phyloP scores from a whole-genome alignment of 1,284 basidiomycete genomes.

The Thelephora terrestris region DNA sequence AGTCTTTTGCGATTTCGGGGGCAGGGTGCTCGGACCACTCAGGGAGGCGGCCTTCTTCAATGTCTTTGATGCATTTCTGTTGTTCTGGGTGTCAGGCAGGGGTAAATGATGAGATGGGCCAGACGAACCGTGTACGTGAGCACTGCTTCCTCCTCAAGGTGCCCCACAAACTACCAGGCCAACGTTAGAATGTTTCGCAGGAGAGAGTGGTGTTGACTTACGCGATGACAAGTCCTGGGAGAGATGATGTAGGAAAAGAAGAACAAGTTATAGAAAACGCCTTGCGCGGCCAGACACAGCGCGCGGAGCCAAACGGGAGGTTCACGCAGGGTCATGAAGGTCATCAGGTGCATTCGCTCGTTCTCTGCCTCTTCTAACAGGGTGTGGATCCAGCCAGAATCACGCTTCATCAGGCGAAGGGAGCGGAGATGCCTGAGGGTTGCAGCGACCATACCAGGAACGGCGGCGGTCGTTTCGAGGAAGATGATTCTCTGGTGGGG shows the following conservation, averaged over 20 bases:
- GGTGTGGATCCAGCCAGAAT: slow-evolving; percentile 83
- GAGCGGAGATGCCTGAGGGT: slow-evolving; percentile 77
- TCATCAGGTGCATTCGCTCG: slow-evolving; percentile 93
- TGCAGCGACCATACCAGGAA: slow-evolving; percentile 91
- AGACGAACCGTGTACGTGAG: slow-evolving; percentile 60
- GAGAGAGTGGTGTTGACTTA: not conserved
- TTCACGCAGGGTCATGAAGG: slow-evolving; percentile 79
- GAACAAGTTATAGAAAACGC: slow-evolving; percentile 86
- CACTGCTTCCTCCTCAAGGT: slow-evolving; percentile 93
- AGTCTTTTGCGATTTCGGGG: slow-evolving; percentile 86
- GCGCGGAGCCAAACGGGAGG: slow-evolving; percentile 74
- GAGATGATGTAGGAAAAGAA: slow-evolving; percentile 80
- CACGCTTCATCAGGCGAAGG: slow-evolving; percentile 77
- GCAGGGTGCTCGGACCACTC: slow-evolving; percentile 75
- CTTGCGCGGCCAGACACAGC: slow-evolving; percentile 80
- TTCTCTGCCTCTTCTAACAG: slow-evolving; percentile 92
- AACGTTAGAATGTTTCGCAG: not conserved
- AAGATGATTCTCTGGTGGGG: slow-evolving; percentile 67
- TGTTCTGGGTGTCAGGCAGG: slow-evolving; percentile 17
- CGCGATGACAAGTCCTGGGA: slow-evolving; percentile 77
- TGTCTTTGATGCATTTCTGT: slow-evolving; percentile 78
- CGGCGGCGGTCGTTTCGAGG: slow-evolving; percentile 86
- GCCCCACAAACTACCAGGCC: slow-evolving; percentile 61
- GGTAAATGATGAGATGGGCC: slow-evolving; percentile 8
- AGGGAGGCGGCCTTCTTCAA: slow-evolving; percentile 80